Conservation (phyloP, 2,329 filamentous ascomycete genomes). For the Fusarium multiceps region DNA sequence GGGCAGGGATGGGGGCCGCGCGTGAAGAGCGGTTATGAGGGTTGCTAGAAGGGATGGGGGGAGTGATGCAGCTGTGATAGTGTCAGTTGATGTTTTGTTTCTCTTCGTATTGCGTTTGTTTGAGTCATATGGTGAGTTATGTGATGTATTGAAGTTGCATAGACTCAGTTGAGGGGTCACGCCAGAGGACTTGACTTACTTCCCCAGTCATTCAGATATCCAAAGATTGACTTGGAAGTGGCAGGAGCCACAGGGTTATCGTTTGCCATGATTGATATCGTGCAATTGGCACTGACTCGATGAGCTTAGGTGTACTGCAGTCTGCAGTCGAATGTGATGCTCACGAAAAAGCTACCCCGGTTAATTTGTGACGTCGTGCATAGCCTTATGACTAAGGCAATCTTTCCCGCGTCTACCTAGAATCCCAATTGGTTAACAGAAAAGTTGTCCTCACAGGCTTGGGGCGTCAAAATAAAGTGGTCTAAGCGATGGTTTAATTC, state of each 20-base stretch:
- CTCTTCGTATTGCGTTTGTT: not conserved
- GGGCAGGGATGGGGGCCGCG: slow-evolving; percentile 63
- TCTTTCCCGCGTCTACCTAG: slow-evolving; percentile 2
- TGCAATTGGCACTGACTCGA: slow-evolving; percentile 15
- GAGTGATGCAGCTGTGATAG: slow-evolving; percentile 61
- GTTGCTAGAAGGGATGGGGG: slow-evolving; percentile 67
- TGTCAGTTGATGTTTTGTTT: slow-evolving; percentile 9
- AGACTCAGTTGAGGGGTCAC: slow-evolving; percentile 3
- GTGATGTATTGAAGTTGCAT: slow-evolving; percentile 8
- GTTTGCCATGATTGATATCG: slow-evolving; percentile 46
- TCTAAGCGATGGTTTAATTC: not conserved
- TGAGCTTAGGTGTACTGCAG: slow-evolving; percentile 18
- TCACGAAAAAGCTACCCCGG: slow-evolving; percentile 30
- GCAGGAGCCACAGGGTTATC: slow-evolving; percentile 27
- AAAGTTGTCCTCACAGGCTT: not conserved
- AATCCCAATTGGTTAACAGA: not conserved
- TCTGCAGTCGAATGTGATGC: slow-evolving; percentile 26
- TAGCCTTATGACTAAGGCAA: slow-evolving; percentile 32
- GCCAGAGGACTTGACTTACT: slow-evolving; percentile 54
- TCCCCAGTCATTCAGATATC: slow-evolving; percentile 59
- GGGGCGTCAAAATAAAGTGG: not conserved
- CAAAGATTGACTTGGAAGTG: slow-evolving; percentile 49
- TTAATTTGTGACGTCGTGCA: slow-evolving; percentile 35
- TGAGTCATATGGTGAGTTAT: slow-evolving; percentile 1
- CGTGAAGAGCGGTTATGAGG: slow-evolving; percentile 66